Evolutionary conservation across 2,329 filamentous ascomycete genomes (phyloP).

Genomic region (Cercospora sesami): DNA sequence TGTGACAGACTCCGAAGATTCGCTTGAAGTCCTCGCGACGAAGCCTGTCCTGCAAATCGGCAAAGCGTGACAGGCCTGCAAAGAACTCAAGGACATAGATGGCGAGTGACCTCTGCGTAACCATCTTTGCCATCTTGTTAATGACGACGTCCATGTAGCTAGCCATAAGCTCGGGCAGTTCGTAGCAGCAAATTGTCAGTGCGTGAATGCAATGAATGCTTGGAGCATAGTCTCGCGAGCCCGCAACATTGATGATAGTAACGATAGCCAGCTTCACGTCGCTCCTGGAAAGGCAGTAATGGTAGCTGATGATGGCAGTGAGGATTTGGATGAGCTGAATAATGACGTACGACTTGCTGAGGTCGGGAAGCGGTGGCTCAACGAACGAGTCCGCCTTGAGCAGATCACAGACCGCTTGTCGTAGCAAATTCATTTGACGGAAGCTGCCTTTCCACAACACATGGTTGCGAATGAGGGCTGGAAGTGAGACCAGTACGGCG

Average conservation of each 20-base stretch:
- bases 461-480: slow-evolving; percentile 86
- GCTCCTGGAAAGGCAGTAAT: slow-evolving; percentile 75
- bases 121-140: slow-evolving; percentile 91
- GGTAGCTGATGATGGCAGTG: slow-evolving; percentile 87
- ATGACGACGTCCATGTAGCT: slow-evolving; percentile 83
- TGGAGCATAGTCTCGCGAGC: slow-evolving; percentile 56
- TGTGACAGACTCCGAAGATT: slow-evolving; percentile 92
- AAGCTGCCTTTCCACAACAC: slow-evolving; percentile 75
- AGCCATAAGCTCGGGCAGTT: slow-evolving; percentile 82
- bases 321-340: slow-evolving; percentile 85
- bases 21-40: slow-evolving; percentile 87
- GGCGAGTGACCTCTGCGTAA: slow-evolving; percentile 87
- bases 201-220: slow-evolving; percentile 94
- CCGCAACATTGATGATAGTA: slow-evolving; percentile 79
- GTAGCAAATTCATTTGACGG: slow-evolving; percentile 71
- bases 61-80: slow-evolving; percentile 81
- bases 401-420: slow-evolving; percentile 77
- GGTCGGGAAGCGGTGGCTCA: slow-evolving; percentile 75
- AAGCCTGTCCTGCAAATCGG: slow-evolving; percentile 51
- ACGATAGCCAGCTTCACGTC: slow-evolving; percentile 85
- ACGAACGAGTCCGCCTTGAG: slow-evolving; percentile 74
- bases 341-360: slow-evolving; percentile 84
- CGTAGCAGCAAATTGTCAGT: slow-evolving; percentile 90
- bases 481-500: slow-evolving; percentile 81
- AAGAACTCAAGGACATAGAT: slow-evolving; percentile 96